These are phyloP conservation scores for Naganishia antarctica DNA, from an alignment of 768 basidiomycete genomes.

Conservation along the genomic window DNA sequence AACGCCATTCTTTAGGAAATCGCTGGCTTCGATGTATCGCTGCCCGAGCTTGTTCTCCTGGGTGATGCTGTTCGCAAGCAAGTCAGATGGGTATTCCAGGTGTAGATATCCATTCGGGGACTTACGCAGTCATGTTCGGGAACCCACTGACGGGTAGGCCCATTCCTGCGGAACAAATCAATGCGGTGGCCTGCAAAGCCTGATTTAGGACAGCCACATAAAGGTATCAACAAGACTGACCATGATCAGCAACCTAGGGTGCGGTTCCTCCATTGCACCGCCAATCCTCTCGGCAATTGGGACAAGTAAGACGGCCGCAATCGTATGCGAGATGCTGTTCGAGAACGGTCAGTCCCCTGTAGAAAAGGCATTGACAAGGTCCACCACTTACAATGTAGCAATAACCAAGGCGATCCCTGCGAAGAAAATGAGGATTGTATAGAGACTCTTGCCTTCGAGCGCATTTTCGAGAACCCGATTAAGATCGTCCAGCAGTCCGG, in stretches of 20 bases:
- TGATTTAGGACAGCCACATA: slow-evolving; percentile 13
- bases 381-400: slow-evolving; percentile 45
- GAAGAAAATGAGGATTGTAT: slow-evolving; percentile 66
- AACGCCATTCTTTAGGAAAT: slow-evolving; percentile 90
- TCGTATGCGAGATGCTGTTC: slow-evolving; percentile 84
- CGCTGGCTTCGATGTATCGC: slow-evolving; percentile 70
- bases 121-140: slow-evolving; percentile 91
- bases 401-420: slow-evolving; percentile 52
- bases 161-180: slow-evolving; percentile 95
- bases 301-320: slow-evolving; percentile 91
- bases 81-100: not conserved
- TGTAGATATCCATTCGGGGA: not conserved
- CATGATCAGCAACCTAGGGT: slow-evolving; percentile 81
- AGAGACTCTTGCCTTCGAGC: slow-evolving; percentile 62
- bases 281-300: slow-evolving; percentile 92
- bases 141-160: slow-evolving; percentile 99
- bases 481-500: slow-evolving; percentile 77
- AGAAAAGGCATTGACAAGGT: too few species aligned
- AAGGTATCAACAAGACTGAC: slow-evolving; percentile 47
- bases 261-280: slow-evolving; percentile 63
- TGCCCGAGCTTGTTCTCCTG: slow-evolving; percentile 93
- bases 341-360: slow-evolving; percentile 76
- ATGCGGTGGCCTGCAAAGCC: slow-evolving; percentile 56
- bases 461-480: slow-evolving; percentile 56
- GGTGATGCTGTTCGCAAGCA: slow-evolving; percentile 51